Evolutionary conservation across 2,329 filamentous ascomycete species (phyloP).

Genomic region (Scedosporium dehoogii): DNA sequence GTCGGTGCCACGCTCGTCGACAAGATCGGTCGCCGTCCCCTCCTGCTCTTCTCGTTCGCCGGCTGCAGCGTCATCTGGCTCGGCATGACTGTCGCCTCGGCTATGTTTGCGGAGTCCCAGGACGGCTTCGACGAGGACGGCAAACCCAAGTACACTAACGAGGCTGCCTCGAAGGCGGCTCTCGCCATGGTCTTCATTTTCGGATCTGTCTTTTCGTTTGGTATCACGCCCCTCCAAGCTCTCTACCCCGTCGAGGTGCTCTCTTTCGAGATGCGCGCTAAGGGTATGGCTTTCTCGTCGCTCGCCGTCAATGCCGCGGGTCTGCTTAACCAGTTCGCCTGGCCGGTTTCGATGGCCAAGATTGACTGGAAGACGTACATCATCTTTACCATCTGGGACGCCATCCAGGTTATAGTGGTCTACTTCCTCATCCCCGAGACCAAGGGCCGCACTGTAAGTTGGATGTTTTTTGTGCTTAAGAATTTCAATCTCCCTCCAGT

Average conservation of each 20-base stretch:
- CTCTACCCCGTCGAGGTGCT: slow-evolving; percentile 45
- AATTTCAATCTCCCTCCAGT: not conserved
- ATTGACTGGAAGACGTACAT: slow-evolving; percentile 47
- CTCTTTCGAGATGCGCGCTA: slow-evolving; percentile 42
- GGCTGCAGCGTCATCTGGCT: slow-evolving; percentile 39
- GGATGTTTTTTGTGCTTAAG: slow-evolving; percentile 8
- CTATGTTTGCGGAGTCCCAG: slow-evolving; percentile 23
- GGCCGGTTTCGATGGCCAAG: slow-evolving; percentile 34
- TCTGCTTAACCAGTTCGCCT: slow-evolving; percentile 35
- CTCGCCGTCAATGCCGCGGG: slow-evolving; percentile 33
- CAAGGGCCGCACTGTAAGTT: slow-evolving; percentile 23
- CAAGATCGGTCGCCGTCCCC: slow-evolving; percentile 38
- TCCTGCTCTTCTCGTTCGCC: slow-evolving; percentile 39
- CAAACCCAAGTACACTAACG: slow-evolving; percentile 19
- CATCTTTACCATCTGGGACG: slow-evolving; percentile 32
- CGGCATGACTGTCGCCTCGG: slow-evolving; percentile 36
- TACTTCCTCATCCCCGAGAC: slow-evolving; percentile 43
- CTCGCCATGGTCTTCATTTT: slow-evolving; percentile 46
- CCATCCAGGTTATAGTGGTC: slow-evolving; percentile 18
- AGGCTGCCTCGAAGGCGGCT: slow-evolving; percentile 31
- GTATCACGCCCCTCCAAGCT: slow-evolving; percentile 22
- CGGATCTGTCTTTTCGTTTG: slow-evolving; percentile 39
- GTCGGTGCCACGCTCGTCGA: slow-evolving; percentile 40
- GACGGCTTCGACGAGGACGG: slow-evolving; percentile 18
- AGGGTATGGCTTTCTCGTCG: slow-evolving; percentile 42